These are phyloP conservation scores for Daedaleopsis nitida DNA, from an alignment of 768 basidiomycete genomes.

Conservation along the genomic window DNA sequence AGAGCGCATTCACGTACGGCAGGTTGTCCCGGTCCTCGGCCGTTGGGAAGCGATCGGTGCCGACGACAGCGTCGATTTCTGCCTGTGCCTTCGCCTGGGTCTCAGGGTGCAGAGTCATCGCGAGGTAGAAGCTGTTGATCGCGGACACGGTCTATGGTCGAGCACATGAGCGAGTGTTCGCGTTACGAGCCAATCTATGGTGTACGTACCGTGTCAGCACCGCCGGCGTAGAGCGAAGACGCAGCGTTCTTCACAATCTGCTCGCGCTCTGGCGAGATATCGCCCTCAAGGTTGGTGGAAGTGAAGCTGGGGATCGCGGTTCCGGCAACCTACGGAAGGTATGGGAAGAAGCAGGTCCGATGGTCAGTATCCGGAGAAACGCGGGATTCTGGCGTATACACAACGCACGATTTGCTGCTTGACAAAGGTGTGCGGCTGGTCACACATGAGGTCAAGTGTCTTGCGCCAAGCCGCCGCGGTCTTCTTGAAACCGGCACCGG, in stretches of 20 bases:
- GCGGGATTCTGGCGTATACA: too few relatives aligned
- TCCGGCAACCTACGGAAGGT: slow-evolving; percentile 51
- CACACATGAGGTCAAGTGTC: slow-evolving; percentile 27
- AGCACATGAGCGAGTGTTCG: neutral
- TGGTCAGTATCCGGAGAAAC: neutral
- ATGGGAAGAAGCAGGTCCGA: neutral
- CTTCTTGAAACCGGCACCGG: slow-evolving; percentile 39
- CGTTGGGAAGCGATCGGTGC: slow-evolving; percentile 29
- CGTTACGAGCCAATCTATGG: neutral
- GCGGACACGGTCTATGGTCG: slow-evolving; percentile 29
- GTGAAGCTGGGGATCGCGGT: slow-evolving; percentile 59
- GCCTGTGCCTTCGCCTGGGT: slow-evolving; percentile 32
- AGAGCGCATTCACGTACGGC: slow-evolving; percentile 30
- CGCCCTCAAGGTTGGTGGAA: slow-evolving; percentile 54
- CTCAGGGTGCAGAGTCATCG: slow-evolving; percentile 34
- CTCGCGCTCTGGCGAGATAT: slow-evolving; percentile 56
- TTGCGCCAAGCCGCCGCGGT: slow-evolving; percentile 21
- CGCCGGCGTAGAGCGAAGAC: slow-evolving; percentile 30
- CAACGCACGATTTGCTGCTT: slow-evolving; percentile 36
- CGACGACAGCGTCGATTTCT: slow-evolving; percentile 35
- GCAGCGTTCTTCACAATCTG: slow-evolving; percentile 66
- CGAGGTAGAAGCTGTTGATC: slow-evolving; percentile 32
- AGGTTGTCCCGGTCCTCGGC: slow-evolving; percentile 27
- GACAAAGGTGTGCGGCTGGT: slow-evolving; percentile 35
- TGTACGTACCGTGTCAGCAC: slow-evolving; percentile 40